Evolutionary conservation across 345 rosid species (phyloP).

Genomic region (Laguncularia racemosa): DNA sequence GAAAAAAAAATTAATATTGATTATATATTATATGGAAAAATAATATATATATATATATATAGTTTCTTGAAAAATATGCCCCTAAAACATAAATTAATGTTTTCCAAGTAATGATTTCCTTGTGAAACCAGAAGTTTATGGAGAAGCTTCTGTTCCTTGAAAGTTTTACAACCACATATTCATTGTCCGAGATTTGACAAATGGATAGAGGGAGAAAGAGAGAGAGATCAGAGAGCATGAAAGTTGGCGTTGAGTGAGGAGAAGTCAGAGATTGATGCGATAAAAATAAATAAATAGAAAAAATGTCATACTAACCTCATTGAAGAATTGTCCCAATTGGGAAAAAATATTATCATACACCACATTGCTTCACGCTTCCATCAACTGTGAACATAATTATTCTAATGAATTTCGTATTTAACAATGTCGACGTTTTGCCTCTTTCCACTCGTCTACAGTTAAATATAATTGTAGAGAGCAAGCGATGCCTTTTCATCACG

Average conservation of each 20-base stretch:
- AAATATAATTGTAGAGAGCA: too few species aligned
- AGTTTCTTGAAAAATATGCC: too few species aligned
- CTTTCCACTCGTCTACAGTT: too few species aligned
- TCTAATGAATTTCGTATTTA: too few species aligned
- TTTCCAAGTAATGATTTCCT: not conserved
- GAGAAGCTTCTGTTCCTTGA: constrained; percentile 23
- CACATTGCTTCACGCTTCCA: constrained; percentile 14
- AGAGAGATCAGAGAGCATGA: constrained; percentile 8
- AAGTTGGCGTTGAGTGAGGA: constrained; percentile 8
- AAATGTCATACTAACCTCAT: constrained; percentile 1
- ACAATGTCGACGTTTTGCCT: too few species aligned
- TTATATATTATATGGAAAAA: too few species aligned
- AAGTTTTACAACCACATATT: not conserved
- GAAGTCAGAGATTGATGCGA: constrained; percentile 8
- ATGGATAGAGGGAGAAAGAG: not conserved
- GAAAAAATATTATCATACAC: not conserved
- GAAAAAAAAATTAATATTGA: too few species aligned
- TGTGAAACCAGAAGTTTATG: constrained; percentile 12
- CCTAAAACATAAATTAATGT: too few species aligned
- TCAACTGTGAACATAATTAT: not conserved
- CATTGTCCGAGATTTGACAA: not conserved
- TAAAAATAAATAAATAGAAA: not conserved
- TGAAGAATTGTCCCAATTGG: too few species aligned
- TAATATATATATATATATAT: too few species aligned
- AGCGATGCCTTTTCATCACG: too few species aligned